A percentile compares a stretch with the other conserved stretches of the same genome.
These are phyloP conservation scores for Bryoerythrophyllum caledonicum DNA, from an alignment of 225 moss, liverwort and hornwort species.

Conservation along the genomic window DNA sequence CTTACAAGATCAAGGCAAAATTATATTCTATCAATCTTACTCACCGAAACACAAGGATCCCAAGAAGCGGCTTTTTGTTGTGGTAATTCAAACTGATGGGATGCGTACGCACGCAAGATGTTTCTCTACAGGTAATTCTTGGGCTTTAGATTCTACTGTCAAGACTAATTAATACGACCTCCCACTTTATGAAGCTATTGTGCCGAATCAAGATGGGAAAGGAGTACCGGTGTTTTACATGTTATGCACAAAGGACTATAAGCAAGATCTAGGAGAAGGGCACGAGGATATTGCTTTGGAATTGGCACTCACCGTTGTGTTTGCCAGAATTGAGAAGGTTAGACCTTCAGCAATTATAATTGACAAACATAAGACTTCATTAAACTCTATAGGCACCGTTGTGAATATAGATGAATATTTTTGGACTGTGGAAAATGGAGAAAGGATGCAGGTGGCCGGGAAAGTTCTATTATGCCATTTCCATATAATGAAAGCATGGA, in stretches of 20 bases:
- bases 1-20: not conserved
- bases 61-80: not conserved
- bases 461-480: too few relatives aligned
- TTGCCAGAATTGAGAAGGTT: not conserved
- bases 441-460: too few relatives aligned
- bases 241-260: not conserved
- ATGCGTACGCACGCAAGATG: not conserved
- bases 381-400: too few relatives aligned
- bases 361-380: too few relatives aligned
- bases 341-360: not conserved
- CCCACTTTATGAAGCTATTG: not conserved
- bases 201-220: not conserved
- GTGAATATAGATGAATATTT: too few relatives aligned
- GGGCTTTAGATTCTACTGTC: not conserved
- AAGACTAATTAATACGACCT: not conserved
- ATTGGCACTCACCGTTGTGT: not conserved
- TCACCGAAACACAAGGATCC: not conserved
- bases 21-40: not conserved
- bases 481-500: not conserved
- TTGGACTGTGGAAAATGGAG: too few relatives aligned
- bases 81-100: not conserved
- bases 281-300: not conserved
- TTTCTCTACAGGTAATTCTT: not conserved
- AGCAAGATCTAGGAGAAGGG: not conserved
- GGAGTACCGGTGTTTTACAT: accelerated